Evolutionary conservation across 164 flowering plant species (phyloP).

Genomic region (Sedum album): DNA sequence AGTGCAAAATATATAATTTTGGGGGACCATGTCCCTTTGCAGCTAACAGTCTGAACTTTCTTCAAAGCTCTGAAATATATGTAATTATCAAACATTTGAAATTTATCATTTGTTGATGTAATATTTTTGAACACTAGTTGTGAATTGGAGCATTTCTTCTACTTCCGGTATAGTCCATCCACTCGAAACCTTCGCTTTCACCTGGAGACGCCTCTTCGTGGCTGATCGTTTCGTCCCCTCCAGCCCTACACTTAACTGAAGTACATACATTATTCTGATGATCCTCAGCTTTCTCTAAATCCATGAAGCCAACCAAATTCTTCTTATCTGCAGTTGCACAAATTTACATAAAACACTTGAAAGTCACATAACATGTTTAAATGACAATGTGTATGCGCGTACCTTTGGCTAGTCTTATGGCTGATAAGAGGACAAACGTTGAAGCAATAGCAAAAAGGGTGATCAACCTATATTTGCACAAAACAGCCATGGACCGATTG

Average conservation of each 20-base stretch:
- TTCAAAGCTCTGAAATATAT: no score
- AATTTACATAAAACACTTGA: neutral
- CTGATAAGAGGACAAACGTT: neutral
- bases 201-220: neutral
- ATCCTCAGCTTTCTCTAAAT: neutral
- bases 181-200: neutral
- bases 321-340: neutral
- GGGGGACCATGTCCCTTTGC: no score
- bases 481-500: neutral
- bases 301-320: neutral
- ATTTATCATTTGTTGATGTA: no score
- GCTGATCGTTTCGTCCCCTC: neutral
- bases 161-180: neutral
- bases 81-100: no score
- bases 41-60: no score
- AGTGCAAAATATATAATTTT: no score
- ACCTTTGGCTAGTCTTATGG: neutral
- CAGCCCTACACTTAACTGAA: neutral
- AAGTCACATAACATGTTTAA: no score
- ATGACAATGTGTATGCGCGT: neutral
- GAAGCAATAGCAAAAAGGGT: neutral
- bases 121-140: neutral
- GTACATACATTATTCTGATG: neutral
- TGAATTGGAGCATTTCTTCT: neutral
- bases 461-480: neutral